Percentiles rank a stretch among this genome's conserved stretches.
Evolutionary conservation across 202 grass and related monocot genomes (phyloP).

Genomic region (Panicum virgatum): DNA sequence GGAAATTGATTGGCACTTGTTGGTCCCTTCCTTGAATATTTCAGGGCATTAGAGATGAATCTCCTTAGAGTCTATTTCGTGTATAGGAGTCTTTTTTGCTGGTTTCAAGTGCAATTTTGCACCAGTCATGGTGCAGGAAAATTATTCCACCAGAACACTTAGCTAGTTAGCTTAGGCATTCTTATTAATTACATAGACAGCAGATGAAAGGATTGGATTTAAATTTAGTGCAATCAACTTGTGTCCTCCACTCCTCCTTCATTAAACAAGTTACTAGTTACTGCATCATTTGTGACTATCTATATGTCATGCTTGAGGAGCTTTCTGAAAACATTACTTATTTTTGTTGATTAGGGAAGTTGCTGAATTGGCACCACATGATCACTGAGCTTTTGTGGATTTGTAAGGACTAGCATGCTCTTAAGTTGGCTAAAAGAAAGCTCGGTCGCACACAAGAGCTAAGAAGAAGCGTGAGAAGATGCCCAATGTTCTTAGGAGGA

Average conservation of each 20-base stretch:
- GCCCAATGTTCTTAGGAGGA: constrained; percentile 68
- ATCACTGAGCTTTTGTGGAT: constrained; percentile 57
- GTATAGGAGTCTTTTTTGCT: background rate
- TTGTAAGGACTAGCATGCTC: constrained; percentile 57
- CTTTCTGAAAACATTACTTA: background rate
- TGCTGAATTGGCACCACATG: constrained; percentile 58
- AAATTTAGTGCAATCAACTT: background rate
- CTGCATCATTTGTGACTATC: background rate
- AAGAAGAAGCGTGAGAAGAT: constrained; percentile 83
- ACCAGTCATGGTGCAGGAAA: too few relatives aligned
- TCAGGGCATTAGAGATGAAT: background rate
- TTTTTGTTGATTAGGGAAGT: constrained; percentile 59
- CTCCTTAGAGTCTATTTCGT: background rate
- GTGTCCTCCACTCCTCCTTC: background rate
- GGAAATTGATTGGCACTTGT: background rate
- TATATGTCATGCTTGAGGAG: background rate
- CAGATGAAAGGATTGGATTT: background rate
- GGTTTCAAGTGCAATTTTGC: constrained; percentile 1
- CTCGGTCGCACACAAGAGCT: constrained; percentile 65
- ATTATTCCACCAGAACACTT: too few relatives aligned
- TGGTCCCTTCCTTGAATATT: background rate
- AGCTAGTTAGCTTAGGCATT: background rate
- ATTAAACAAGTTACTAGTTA: background rate
- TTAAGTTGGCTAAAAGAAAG: constrained; percentile 74
- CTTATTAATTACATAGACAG: background rate